Evolutionary conservation across 2,329 filamentous ascomycete genomes (phyloP), one percentile per base, ranked within the genome.

Genomic region (Nemania bipapillata): DNA sequence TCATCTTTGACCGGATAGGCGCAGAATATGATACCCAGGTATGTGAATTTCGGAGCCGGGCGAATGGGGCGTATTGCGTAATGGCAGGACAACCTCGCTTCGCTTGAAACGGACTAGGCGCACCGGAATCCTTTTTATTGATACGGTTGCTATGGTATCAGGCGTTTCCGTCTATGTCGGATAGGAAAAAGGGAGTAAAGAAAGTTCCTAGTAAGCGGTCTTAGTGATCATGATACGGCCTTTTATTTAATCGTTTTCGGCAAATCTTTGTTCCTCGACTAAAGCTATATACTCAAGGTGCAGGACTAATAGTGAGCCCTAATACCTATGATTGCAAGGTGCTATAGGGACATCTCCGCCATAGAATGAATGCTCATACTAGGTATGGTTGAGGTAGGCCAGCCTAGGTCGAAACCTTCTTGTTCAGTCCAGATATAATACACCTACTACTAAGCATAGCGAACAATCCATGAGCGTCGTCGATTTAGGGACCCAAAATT

Each of bases 91-190:
- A 63, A 63, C 53, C 54, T 55, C 35, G 54, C 35, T 40, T 55
- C 50, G 37, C 35, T 28, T 40, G 22, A 45, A 57, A 37, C 28
- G 28, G 54, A 63, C 47, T 30, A 40, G 28, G n/a, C n/a, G 49
- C 15, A 15, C 59, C 47, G 32, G 37, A 58, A 58, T 66, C 63
- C 45, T 63, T 66, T 54, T 28, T 40, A 42, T 57, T 26, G 22
- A 24, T 32, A 24, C 35, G 57, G 57, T 69, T 63, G 40, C 63
- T 54, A 62, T 35, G 32, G 59, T 24, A 66, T 60, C 59, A 63
- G 50, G 52, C 35, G 37, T 47, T 54, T 55, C 30, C 37, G n/a
- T 32, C 52, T 52, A 40, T 53, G 8, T 53, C 47, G 11, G 37
- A 4, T 45, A 49, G 20, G 56, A 24, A 6, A 42, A 22, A 53